Evolutionary conservation across 768 basidiomycete species (phyloP).

Genomic region (Lactarius evosmus): DNA sequence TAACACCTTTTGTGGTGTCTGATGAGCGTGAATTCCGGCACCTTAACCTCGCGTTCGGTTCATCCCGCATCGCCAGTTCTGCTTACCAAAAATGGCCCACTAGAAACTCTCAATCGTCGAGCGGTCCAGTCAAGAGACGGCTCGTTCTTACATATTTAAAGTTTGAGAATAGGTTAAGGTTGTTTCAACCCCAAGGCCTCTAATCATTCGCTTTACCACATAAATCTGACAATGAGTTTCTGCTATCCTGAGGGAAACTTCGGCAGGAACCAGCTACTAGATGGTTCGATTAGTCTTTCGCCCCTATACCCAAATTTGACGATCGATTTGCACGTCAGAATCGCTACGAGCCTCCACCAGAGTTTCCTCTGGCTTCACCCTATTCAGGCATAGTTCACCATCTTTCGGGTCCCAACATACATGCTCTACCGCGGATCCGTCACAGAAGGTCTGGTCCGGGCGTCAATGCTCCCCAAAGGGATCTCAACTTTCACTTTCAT

Average conservation of each 20-base stretch:
- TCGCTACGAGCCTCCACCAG: constrained; percentile 94
- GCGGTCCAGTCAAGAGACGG: constrained; percentile 49
- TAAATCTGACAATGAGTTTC: constrained; percentile 55
- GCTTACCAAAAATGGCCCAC: constrained; percentile 74
- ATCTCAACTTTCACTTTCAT: constrained; percentile 71
- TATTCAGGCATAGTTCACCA: constrained; percentile 89
- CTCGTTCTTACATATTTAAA: constrained; percentile 61
- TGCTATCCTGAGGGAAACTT: constrained; percentile 82
- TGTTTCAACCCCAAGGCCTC: constrained; percentile 86
- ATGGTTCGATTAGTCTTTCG: constrained; percentile 96
- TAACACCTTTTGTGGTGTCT: constrained; percentile 84
- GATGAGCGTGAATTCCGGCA: constrained; percentile 79
- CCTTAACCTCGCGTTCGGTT: constrained; percentile 74
- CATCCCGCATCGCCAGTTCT: constrained; percentile 71
- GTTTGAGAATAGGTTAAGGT: constrained; percentile 82
- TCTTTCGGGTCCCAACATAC: constrained; percentile 87
- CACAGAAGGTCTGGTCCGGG: constrained; percentile 71
- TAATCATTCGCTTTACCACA: constrained; percentile 86
- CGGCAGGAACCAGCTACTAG: constrained; percentile 91
- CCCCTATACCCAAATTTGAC: constrained; percentile 95
- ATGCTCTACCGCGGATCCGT: constrained; percentile 78
- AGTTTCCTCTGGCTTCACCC: constrained; percentile 94
- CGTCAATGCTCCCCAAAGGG: constrained; percentile 67
- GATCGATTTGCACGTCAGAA: constrained; percentile 97
- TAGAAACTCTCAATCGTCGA: constrained; percentile 63